Percentiles rank a stretch among this genome's conserved stretches.
phyloP scores from a whole-genome alignment of 2,329 filamentous ascomycete species.

The Calonectria pseudoreteaudii region DNA sequence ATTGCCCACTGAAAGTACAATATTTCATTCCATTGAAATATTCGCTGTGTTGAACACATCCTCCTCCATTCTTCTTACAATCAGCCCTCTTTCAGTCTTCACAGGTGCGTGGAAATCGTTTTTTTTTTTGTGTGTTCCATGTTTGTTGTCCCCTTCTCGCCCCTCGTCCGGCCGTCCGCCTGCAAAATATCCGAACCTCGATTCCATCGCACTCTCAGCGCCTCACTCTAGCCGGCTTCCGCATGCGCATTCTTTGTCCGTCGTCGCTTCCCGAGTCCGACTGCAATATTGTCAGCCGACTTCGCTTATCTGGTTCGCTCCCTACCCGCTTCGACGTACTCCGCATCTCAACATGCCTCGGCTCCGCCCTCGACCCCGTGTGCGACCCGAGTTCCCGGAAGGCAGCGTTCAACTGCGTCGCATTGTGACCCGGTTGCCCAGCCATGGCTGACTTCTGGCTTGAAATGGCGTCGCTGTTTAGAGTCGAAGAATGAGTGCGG shows the following conservation, averaged over 20 bases:
- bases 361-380: constrained; percentile 31
- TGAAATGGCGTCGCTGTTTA: background rate
- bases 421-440: constrained; percentile 12
- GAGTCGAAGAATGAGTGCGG: constrained; percentile 2
- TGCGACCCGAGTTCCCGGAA: constrained; percentile 38
- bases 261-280: constrained; percentile 1
- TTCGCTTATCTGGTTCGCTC: background rate
- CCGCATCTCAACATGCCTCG: constrained; percentile 15
- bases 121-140: constrained; percentile 16
- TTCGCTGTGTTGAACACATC: constrained; percentile 10
- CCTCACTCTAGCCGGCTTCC: background rate
- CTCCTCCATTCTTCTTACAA: background rate
- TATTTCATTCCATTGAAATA: constrained; percentile 12
- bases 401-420: constrained; percentile 8
- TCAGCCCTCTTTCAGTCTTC: constrained; percentile 6
- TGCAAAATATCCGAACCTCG: constrained; percentile 8
- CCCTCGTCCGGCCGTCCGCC: constrained; percentile 17
- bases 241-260: background rate
- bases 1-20: constrained; percentile 3
- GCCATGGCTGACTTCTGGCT: background rate
- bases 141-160: constrained; percentile 8
- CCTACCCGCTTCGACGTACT: background rate
- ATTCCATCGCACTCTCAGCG: constrained; percentile 1
- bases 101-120: constrained; percentile 23
- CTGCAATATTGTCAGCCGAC: background rate